These are phyloP conservation scores for Capsicum rhomboideum DNA, from an alignment of 257 asterid species.

Conservation along the genomic window DNA sequence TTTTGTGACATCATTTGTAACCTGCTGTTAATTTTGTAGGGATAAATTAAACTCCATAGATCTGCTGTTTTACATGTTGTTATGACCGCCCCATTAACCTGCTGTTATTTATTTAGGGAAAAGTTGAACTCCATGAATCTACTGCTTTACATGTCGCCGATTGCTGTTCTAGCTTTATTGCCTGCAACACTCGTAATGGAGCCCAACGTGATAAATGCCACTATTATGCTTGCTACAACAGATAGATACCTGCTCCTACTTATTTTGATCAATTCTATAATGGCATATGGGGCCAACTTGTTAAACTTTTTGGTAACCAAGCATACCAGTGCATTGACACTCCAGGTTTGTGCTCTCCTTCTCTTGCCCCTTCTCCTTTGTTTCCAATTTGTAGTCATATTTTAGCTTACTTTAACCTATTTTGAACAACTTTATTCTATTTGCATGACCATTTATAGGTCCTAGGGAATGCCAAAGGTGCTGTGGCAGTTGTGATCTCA, in stretches of 20 bases:
- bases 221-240: conserved; percentile 19
- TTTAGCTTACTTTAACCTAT: not conserved
- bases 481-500: conserved; percentile 21
- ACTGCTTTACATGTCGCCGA: conserved; percentile 34
- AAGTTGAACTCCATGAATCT: conserved; percentile 32
- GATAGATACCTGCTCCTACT: conserved; percentile 17
- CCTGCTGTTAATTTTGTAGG: not conserved
- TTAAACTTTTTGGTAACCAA: conserved; percentile 32
- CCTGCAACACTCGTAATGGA: conserved; percentile 33
- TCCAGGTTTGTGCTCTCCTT: conserved; percentile 19
- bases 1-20: not conserved
- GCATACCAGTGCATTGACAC: conserved; percentile 35
- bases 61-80: not conserved
- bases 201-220: conserved; percentile 25
- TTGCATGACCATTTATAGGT: conserved; percentile 6
- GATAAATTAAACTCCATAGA: not conserved
- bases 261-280: conserved; percentile 26
- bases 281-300: conserved; percentile 29
- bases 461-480: conserved; percentile 22
- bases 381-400: not conserved
- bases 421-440: not conserved
- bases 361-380: not conserved
- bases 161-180: conserved; percentile 25
- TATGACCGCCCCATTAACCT: not conserved
- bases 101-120: conserved; percentile 7